Evolutionary conservation across 768 basidiomycete genomes (phyloP), one percentile per base, ranked within the genome.

Genomic region (Russula sp.): DNA sequence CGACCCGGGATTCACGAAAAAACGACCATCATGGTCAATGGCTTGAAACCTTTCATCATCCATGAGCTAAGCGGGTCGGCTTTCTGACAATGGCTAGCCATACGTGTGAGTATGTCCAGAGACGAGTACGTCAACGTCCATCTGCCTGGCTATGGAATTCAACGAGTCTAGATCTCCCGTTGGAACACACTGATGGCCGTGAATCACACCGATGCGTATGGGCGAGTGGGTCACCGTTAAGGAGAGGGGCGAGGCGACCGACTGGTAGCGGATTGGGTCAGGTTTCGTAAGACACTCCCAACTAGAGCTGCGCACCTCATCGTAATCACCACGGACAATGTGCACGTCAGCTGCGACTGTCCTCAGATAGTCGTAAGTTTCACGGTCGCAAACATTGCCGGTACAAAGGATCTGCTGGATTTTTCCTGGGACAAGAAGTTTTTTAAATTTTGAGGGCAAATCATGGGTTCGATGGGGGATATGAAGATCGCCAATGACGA

Each of bases 381-480:
- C 96, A 69, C 88, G 87, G 76, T 99, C 97, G 73, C 93, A 95
- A 25, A 98, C 88, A 72, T 98, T 98, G 50, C 97, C 97, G 0
- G 96, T 98, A 73, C 93, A 97, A 29, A 98, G 79, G 61, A 98
- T 97, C 73, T 98, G 96, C 65, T 95, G 92, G 48, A 99, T 98
- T 74, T 99, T 99, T 22, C 97, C 97, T 71, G 71, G 67, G 10
- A 84, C 83, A 3, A 99, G 80, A 1, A 98, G 86, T 70, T 98
- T 97, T 78, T 96, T 95, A 77, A 99, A 99, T 76, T 98, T 98
- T 14, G 85, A 78, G 0, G 97, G 95, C 9, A 99, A 82, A 70
- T 97, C 97, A 72, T 97, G 92, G 9, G 77, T 79, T 47, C 91
- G 78, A 72, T 92, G 88, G 1, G 97, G 97, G 70, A 98, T 98